A percentile compares a stretch with the other conserved stretches of the same genome.
phyloP scores from a whole-genome alignment of 805 yeast genomes.

The Cephaloascus albidus region DNA sequence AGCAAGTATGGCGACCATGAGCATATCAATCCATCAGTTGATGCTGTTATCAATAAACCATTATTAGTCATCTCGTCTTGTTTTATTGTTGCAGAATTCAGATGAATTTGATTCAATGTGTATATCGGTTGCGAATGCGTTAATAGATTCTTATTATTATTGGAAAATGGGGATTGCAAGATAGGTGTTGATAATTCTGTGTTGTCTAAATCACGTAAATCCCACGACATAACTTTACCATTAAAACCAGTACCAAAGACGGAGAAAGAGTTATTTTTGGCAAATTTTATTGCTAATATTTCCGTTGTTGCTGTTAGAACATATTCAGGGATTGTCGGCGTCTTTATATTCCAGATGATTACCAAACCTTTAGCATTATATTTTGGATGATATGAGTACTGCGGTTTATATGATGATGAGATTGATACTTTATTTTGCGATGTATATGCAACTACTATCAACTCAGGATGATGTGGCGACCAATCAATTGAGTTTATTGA shows the following conservation, averaged over 20 bases:
- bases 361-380: slow-evolving; percentile 13
- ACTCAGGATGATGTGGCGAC: slow-evolving; percentile 21
- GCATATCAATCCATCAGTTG: slow-evolving; percentile 25
- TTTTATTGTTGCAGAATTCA: slow-evolving; percentile 2
- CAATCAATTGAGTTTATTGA: slow-evolving; percentile 21
- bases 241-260: slow-evolving; percentile 39
- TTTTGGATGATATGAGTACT: slow-evolving; percentile 3
- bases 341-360: slow-evolving; percentile 22
- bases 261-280: slow-evolving; percentile 22
- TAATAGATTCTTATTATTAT: slow-evolving; percentile 3
- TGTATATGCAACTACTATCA: slow-evolving; percentile 19
- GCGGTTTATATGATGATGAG: neutral
- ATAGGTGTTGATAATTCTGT: slow-evolving; percentile 2
- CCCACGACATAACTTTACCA: slow-evolving; percentile 47
- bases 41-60: slow-evolving; percentile 16
- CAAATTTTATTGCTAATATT: slow-evolving; percentile 29
- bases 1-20: slow-evolving; percentile 25
- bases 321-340: slow-evolving; percentile 20
- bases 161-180: slow-evolving; percentile 12
- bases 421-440: slow-evolving; percentile 4
- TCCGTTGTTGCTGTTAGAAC: slow-evolving; percentile 29
- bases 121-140: slow-evolving; percentile 22
- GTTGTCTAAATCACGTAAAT: slow-evolving; percentile 12
- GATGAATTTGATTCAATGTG: slow-evolving; percentile 12
- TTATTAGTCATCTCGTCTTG: slow-evolving; percentile 4